Base-by-base conservation (phyloP, 176 grass and related monocot genomes). In the Aegilops sharonensis region DNA sequence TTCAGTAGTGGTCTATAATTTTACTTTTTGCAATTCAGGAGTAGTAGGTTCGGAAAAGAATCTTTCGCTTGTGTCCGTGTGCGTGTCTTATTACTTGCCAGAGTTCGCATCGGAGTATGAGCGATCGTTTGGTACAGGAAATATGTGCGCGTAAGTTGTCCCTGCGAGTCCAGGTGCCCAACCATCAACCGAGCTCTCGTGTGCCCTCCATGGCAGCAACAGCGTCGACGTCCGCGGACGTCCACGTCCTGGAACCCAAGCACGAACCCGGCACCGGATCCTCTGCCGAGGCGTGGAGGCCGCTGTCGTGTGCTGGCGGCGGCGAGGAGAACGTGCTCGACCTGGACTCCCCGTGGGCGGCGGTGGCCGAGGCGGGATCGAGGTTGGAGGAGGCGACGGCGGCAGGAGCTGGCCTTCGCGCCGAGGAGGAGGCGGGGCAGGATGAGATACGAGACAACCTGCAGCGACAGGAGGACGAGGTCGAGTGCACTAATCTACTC, bases 321-420 rank as follows among this genome's bases (percentile, higher is more conserved):
- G 24, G 8, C 40, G 81, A 79, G 56, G 87, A 43, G 59, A 77
- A 85, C 76, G 68, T 75, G 77, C 47, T 85, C 24, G 75, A 80
- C 82, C 87, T 89, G 68, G 87, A 89, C 43, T 54, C 76, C 5
- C 82, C 82, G 5, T 89, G 87, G 77, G 25, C 66, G 76, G 76
- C 77, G 43, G 24, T 59, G 54, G 45, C 76, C 24, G 76, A 89
- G 81, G 76, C 82, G 12, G 77, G 80, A 0, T 85, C 69, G 24
- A 85, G 77, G 69, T 31, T 85, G 45, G 77, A 81, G 24, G 48
- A 42, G 42, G 40, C 47, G 11, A 40, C 2, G 32, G 86, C 47
- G 23, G 47, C 20, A 36, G 40, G 18, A 12, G 21, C 25, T 83
- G 5, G 45, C 45, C 48, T 24, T 29, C 0, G 24, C 8, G 35